Conservation (phyloP, 2,329 filamentous ascomycete genomes). For the Nothophaeocryptopus gaeumannii region DNA sequence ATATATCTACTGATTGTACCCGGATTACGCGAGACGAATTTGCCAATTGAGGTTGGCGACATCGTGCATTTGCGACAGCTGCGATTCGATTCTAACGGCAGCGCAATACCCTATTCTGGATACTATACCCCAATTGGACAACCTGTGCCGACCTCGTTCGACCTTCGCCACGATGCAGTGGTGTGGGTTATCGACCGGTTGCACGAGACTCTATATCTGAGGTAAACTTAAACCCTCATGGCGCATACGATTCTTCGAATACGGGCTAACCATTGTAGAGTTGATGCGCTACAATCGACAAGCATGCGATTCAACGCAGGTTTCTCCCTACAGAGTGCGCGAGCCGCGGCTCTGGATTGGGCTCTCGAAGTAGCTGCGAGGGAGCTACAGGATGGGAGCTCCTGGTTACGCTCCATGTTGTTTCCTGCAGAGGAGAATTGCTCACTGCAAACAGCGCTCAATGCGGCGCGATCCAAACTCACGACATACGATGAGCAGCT, state of each 20-base stretch:
- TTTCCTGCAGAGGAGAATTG: constrained; percentile 43
- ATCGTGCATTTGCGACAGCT: constrained; percentile 25
- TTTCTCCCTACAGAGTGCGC: constrained; percentile 22
- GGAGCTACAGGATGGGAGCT: constrained; percentile 2
- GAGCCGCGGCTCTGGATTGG: constrained; percentile 14
- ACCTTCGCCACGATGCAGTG: constrained; percentile 21
- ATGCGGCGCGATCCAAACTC: constrained; percentile 35
- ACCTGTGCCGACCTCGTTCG: constrained; percentile 2
- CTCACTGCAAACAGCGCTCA: constrained; percentile 39
- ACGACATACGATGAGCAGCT: constrained; percentile 41
- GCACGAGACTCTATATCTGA: constrained; percentile 19
- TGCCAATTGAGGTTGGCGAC: constrained; percentile 26
- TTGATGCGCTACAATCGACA: constrained; percentile 16
- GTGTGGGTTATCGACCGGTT: constrained; percentile 27
- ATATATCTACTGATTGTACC: constrained; percentile 22
- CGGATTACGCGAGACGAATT: constrained; percentile 24
- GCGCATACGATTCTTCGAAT: no score
- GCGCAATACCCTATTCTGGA: constrained; percentile 3
- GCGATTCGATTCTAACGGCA: constrained; percentile 15
- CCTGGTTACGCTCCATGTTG: constrained; percentile 42
- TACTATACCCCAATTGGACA: constrained; percentile 1
- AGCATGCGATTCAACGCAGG: constrained; percentile 24
- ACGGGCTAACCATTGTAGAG: not conserved
- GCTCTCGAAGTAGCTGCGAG: constrained; percentile 11
- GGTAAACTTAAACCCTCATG: no score